A percentile compares a stretch with the other conserved stretches of the same genome.
Conservation (phyloP, 371 early-diverging fungal genomes). For the Mortierella sp. region DNA sequence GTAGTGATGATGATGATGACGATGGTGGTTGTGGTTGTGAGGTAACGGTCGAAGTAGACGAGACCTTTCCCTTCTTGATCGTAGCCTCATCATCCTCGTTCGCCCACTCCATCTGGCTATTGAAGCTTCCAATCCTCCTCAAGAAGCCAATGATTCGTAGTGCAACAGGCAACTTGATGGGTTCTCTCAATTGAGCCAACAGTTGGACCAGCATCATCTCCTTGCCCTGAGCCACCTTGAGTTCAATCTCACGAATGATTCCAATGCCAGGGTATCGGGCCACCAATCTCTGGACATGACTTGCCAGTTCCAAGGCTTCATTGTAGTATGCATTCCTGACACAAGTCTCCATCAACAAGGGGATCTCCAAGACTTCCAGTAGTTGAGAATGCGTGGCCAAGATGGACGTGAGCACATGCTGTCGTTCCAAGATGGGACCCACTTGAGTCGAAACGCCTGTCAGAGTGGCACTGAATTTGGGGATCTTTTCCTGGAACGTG, state of each 20-base stretch:
- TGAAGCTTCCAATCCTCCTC: constrained; percentile 77
- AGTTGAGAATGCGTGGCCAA: constrained; percentile 70
- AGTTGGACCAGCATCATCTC: constrained; percentile 79
- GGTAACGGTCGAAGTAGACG: neutral
- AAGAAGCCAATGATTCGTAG: constrained; percentile 84
- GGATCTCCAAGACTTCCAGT: constrained; percentile 79
- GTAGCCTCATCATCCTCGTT: constrained; percentile 37
- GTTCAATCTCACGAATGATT: constrained; percentile 66
- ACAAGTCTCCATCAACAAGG: constrained; percentile 85
- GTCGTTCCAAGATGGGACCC: constrained; percentile 57
- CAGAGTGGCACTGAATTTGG: constrained; percentile 62
- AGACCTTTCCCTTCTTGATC: neutral
- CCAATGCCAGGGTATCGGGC: constrained; percentile 68
- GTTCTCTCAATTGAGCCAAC: constrained; percentile 71
- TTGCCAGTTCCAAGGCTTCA: constrained; percentile 86
- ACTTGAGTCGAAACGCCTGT: constrained; percentile 54
- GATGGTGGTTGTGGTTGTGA: neutral
- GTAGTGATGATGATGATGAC: too few species aligned
- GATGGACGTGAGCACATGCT: constrained; percentile 62
- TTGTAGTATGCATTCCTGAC: constrained; percentile 85
- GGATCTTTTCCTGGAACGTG: constrained; percentile 58
- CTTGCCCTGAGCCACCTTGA: constrained; percentile 72
- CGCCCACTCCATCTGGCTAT: constrained; percentile 9
- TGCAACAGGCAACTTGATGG: constrained; percentile 83
- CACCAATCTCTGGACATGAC: constrained; percentile 74